Conservation (phyloP, 2,329 filamentous ascomycete genomes). For the Ustilaginoidea virens region DNA sequence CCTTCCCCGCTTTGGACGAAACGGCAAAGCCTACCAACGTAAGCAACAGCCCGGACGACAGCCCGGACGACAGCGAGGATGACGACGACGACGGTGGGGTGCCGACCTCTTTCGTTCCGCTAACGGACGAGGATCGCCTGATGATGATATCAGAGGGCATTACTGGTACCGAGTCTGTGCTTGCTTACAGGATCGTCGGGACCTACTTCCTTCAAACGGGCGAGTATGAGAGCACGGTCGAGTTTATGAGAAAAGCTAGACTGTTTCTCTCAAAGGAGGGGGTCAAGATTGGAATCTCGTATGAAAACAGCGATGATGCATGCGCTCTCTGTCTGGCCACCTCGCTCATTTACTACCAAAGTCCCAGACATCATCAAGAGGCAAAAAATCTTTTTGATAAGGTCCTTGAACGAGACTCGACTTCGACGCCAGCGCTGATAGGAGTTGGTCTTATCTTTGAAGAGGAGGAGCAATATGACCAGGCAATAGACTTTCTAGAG, state of each 20-base stretch:
- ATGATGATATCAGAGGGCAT: slow-evolving; percentile 68
- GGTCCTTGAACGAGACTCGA: slow-evolving; percentile 60
- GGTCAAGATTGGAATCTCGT: slow-evolving; percentile 49
- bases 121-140: slow-evolving; percentile 65
- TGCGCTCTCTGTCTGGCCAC: slow-evolving; percentile 68
- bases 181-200: slow-evolving; percentile 70
- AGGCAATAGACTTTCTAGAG: slow-evolving; percentile 67
- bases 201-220: slow-evolving; percentile 75
- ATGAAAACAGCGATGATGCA: slow-evolving; percentile 57
- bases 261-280: slow-evolving; percentile 43
- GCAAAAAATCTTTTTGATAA: slow-evolving; percentile 74
- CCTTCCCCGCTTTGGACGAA: slow-evolving; percentile 42
- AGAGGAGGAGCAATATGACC: slow-evolving; percentile 76
- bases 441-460: slow-evolving; percentile 85
- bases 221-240: slow-evolving; percentile 69
- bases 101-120: slow-evolving; percentile 36
- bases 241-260: slow-evolving; percentile 62
- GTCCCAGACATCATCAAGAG: slow-evolving; percentile 77
- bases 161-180: slow-evolving; percentile 49
- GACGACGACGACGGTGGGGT: slow-evolving; percentile 43
- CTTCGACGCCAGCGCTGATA: slow-evolving; percentile 68
- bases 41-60: slow-evolving; percentile 33
- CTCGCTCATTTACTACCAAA: slow-evolving; percentile 79
- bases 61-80: slow-evolving; percentile 27
- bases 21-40: slow-evolving; percentile 8